phyloP scores from a whole-genome alignment of 805 yeast genomes.

The Candida multigemmis region DNA sequence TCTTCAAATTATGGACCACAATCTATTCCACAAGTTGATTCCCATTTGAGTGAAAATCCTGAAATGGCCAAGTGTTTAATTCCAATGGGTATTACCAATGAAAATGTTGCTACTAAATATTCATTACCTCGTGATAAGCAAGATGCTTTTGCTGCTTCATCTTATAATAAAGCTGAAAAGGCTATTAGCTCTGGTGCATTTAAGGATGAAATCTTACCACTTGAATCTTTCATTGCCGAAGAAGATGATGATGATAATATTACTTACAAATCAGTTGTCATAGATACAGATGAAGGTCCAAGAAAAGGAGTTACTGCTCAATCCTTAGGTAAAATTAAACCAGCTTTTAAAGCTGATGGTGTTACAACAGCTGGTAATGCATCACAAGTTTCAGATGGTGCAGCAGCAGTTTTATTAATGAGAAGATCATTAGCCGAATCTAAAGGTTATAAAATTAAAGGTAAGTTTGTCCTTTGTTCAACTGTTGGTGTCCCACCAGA shows the following conservation, averaged over 20 bases:
- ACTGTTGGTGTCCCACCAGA: slow-evolving; percentile 94
- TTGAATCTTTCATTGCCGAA: slow-evolving; percentile 49
- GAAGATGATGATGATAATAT: slow-evolving; percentile 53
- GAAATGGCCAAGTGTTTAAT: slow-evolving; percentile 60
- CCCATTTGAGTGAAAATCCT: slow-evolving; percentile 22
- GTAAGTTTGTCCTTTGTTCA: slow-evolving; percentile 70
- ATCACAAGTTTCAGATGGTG: slow-evolving; percentile 94
- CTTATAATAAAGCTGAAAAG: slow-evolving; percentile 74
- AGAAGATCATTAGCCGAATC: slow-evolving; percentile 78
- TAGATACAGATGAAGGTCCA: slow-evolving; percentile 82
- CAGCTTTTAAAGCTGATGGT: slow-evolving; percentile 83
- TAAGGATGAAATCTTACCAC: slow-evolving; percentile 82
- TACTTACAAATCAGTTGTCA: slow-evolving; percentile 30
- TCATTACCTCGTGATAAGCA: slow-evolving; percentile 60
- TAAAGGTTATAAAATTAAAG: slow-evolving; percentile 63
- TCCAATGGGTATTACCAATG: slow-evolving; percentile 96
- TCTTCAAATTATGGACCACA: slow-evolving; percentile 79
- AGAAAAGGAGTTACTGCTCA: slow-evolving; percentile 77
- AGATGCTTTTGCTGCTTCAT: slow-evolving; percentile 82
- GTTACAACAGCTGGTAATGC: slow-evolving; percentile 94
- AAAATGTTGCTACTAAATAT: slow-evolving; percentile 72
- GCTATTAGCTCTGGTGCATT: slow-evolving; percentile 71
- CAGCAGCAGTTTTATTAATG: slow-evolving; percentile 80
- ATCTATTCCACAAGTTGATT: slow-evolving; percentile 45
- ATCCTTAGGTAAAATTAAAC: slow-evolving; percentile 64